Evolutionary conservation across 2,329 filamentous ascomycete species (phyloP).

Genomic region (Ophiostoma piceae): DNA sequence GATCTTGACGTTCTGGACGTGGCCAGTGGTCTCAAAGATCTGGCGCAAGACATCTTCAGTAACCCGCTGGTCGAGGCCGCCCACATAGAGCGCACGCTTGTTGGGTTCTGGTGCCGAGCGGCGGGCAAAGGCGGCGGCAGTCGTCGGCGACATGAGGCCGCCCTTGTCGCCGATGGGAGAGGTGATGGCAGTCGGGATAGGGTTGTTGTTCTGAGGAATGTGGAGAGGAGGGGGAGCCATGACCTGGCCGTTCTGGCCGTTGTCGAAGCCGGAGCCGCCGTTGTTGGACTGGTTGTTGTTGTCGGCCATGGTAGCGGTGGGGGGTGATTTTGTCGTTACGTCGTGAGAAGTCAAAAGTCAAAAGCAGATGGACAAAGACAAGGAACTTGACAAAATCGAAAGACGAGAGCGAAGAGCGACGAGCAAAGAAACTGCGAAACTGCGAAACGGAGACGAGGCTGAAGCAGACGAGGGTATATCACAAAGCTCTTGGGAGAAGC

Average conservation of each 20-base stretch:
- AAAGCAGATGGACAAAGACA: constrained; percentile 27
- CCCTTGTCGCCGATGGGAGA: constrained; percentile 70
- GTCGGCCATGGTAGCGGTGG: constrained; percentile 64
- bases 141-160: constrained; percentile 77
- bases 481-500: constrained; percentile 15
- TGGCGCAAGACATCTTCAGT: constrained; percentile 95
- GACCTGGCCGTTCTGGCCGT: constrained; percentile 62
- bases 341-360: constrained; percentile 10
- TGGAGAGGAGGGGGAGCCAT: constrained; percentile 89
- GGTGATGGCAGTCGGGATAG: constrained; percentile 86
- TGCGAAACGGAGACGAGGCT: constrained; percentile 20
- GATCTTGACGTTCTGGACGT: constrained; percentile 98
- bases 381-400: background rate
- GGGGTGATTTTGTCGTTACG: constrained; percentile 27
- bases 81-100: constrained; percentile 94
- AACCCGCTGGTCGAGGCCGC: constrained; percentile 87
- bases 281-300: constrained; percentile 62
- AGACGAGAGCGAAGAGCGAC: background rate
- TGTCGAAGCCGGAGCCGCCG: constrained; percentile 72
- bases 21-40: constrained; percentile 97
- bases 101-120: constrained; percentile 96
- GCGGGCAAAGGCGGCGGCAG: constrained; percentile 72
- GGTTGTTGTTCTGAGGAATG: constrained; percentile 94
- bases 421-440: background rate
- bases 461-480: constrained; percentile 19